Conservation (phyloP, 495 filamentous ascomycete genomes). For the Chlorociboria aeruginascens region DNA sequence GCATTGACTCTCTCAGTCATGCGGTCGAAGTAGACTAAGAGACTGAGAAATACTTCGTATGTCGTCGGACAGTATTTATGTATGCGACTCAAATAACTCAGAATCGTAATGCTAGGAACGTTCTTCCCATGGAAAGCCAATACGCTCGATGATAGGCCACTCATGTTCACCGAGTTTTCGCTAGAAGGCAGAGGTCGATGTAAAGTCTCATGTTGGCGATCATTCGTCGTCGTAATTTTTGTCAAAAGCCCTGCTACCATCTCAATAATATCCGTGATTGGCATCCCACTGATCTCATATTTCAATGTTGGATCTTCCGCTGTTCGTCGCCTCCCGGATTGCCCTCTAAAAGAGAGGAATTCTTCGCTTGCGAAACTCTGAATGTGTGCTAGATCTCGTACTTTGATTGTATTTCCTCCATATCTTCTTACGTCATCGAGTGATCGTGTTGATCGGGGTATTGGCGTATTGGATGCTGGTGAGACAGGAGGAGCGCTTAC, state of each 20-base stretch:
- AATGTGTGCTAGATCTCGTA: constrained; percentile 79
- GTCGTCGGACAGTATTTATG: constrained; percentile 99
- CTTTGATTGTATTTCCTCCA: constrained; percentile 47
- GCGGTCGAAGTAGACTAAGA: constrained; percentile 95
- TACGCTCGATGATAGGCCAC: constrained; percentile 74
- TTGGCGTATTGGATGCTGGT: not conserved
- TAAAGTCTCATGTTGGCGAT: constrained; percentile 76
- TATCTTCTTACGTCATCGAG: constrained; percentile 15
- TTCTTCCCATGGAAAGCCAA: constrained; percentile 99
- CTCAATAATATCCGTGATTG: constrained; percentile 94
- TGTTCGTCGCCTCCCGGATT: constrained; percentile 28
- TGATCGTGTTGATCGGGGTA: constrained; percentile 12
- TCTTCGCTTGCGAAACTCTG: constrained; percentile 77
- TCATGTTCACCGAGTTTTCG: constrained; percentile 54
- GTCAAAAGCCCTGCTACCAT: constrained; percentile 98
- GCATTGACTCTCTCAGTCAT: constrained; percentile 93
- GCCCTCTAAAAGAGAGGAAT: constrained; percentile 38
- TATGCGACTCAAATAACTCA: constrained; percentile 91
- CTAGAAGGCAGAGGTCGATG: constrained; percentile 57
- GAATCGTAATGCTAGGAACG: constrained; percentile 90
- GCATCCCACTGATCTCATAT: constrained; percentile 98
- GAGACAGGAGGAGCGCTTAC: not conserved
- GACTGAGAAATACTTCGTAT: constrained; percentile 92
- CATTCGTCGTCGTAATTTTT: constrained; percentile 96
- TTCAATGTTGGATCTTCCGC: constrained; percentile 32